phyloP scores from a whole-genome alignment of 1,139 yeast genomes.

The Hansenula sp. region DNA sequence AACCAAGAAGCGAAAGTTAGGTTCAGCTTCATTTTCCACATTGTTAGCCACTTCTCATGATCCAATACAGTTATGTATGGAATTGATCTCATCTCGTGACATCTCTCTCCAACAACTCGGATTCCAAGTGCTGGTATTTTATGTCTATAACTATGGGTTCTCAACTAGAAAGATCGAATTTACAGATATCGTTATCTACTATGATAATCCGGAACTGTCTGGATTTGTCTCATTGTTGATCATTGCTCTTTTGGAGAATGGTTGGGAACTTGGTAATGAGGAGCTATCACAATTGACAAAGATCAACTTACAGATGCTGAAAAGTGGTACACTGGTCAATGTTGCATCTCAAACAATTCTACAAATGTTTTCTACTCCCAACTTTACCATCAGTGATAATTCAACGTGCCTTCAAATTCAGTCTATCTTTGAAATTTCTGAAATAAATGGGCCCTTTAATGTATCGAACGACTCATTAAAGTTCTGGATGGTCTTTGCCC shows the following conservation, averaged over 20 bases:
- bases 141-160: conserved; percentile 7
- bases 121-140: conserved; percentile 27
- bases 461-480: conserved; percentile 42
- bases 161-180: background rate
- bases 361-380: conserved; percentile 20
- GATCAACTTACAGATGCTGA: conserved; percentile 43
- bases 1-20: conserved; percentile 13
- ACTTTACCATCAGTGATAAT: conserved; percentile 28
- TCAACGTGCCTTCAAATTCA: conserved; percentile 41
- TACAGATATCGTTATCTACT: conserved; percentile 6
- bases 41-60: conserved; percentile 3
- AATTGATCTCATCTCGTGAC: conserved; percentile 5
- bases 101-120: conserved; percentile 23
- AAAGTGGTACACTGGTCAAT: conserved; percentile 26
- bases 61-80: conserved; percentile 2
- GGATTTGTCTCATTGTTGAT: conserved; percentile 37
- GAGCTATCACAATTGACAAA: conserved; percentile 29
- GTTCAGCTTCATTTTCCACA: conserved; percentile 3
- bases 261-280: conserved; percentile 14
- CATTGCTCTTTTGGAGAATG: conserved; percentile 27
- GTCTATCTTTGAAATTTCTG: conserved; percentile 47
- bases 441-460: conserved; percentile 52
- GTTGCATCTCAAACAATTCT: conserved; percentile 29
- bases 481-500: conserved; percentile 48
- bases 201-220: conserved; percentile 23